phyloP scores from a whole-genome alignment of 768 basidiomycete species.

The Punctularia strigosozonata region DNA sequence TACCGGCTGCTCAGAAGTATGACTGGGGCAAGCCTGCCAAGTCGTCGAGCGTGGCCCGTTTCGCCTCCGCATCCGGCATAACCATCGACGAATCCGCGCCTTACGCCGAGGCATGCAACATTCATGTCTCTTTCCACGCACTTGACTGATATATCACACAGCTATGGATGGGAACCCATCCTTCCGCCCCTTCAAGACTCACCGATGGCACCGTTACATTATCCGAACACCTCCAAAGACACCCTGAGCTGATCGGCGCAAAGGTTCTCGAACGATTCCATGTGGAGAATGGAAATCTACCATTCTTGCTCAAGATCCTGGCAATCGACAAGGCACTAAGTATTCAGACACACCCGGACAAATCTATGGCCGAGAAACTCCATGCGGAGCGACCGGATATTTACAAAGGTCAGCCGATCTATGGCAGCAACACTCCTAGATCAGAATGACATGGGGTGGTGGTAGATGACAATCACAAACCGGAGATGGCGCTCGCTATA shows the following conservation, averaged over 20 bases:
- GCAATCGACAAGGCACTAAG: slow-evolving; percentile 48
- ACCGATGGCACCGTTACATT: slow-evolving; percentile 35
- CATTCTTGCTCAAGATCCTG: slow-evolving; percentile 50
- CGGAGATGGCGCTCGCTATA: slow-evolving; percentile 96
- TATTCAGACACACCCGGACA: slow-evolving; percentile 51
- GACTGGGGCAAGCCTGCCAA: slow-evolving; percentile 90
- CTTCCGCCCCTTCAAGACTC: slow-evolving; percentile 52
- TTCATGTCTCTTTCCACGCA: background rate
- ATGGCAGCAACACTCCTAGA: background rate
- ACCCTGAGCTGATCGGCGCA: slow-evolving; percentile 49
- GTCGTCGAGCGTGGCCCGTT: slow-evolving; percentile 79
- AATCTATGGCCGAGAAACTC: slow-evolving; percentile 36
- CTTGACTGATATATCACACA: slow-evolving; percentile 18
- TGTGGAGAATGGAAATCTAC: slow-evolving; percentile 24
- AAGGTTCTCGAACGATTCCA: slow-evolving; percentile 1
- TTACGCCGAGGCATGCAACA: slow-evolving; percentile 80
- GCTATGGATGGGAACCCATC: slow-evolving; percentile 99
- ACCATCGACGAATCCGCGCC: slow-evolving; percentile 56
- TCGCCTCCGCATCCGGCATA: slow-evolving; percentile 58
- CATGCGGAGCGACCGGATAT: slow-evolving; percentile 52
- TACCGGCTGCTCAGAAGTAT: slow-evolving; percentile 80
- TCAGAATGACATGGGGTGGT: slow-evolving; percentile 7
- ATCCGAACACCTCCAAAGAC: slow-evolving; percentile 47
- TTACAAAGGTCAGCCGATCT: slow-evolving; percentile 66
- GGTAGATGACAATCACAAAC: slow-evolving; percentile 91